Evolutionary conservation across 1,284 basidiomycete genomes (phyloP).

Genomic region (Ceratobasidium sp.): DNA sequence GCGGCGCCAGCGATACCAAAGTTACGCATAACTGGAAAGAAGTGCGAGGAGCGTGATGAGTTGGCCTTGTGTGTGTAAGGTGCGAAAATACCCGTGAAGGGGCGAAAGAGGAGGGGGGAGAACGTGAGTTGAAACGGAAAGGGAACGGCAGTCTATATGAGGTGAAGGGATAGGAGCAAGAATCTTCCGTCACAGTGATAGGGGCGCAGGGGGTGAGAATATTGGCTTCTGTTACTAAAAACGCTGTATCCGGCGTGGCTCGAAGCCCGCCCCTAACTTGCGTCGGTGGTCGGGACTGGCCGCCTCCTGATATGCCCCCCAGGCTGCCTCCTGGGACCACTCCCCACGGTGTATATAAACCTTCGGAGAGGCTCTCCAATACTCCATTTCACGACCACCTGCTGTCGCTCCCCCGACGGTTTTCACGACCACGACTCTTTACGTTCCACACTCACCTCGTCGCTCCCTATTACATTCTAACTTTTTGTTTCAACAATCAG

Average conservation of each 20-base stretch:
- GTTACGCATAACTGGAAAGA: slow-evolving; percentile 1
- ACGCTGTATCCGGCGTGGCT: not conserved
- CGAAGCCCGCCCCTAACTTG: slow-evolving; percentile 10
- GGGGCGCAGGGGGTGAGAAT: not conserved
- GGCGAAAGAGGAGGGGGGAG: not conserved
- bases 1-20: not conserved
- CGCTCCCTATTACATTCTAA: slow-evolving; percentile 22
- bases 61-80: not conserved
- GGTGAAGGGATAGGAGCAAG: not conserved
- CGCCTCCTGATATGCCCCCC: slow-evolving; percentile 1
- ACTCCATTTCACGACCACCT: slow-evolving; percentile 18
- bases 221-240: not conserved
- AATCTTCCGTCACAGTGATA: not conserved
- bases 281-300: not conserved
- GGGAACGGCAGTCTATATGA: not conserved
- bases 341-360: slow-evolving; percentile 14
- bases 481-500: not conserved
- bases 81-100: no score
- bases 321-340: no score
- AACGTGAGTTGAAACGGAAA: not conserved
- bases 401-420: slow-evolving; percentile 18
- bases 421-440: slow-evolving; percentile 2
- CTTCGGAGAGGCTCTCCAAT: not conserved
- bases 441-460: slow-evolving; percentile 7
- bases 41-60: not conserved